Evolutionary conservation across 169 alveolate genomes (phyloP), one percentile per base, ranked within the genome.

Genomic region (Blepharisma undulans): DNA sequence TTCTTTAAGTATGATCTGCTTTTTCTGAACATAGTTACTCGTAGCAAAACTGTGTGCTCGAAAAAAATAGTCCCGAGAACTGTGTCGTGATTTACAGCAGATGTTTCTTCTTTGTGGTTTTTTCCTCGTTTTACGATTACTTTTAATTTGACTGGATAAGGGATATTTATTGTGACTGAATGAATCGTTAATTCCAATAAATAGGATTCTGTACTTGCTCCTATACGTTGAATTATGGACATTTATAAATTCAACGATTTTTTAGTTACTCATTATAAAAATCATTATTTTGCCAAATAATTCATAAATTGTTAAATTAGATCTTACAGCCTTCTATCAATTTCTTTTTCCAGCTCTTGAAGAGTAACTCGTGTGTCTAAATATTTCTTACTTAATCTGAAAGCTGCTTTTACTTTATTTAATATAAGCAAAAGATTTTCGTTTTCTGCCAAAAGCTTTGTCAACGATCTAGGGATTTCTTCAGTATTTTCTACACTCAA

Each of bases 381-480:
- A 48, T 48, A 48, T 48, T 48, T 48, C 66, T 48, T 48, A 48
- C 80, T 29, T 74, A 82, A 30, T 10, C 36, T 82, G 30, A 82
- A 82, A 4, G 34, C 36, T 60, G 33, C 60, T 60, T 82, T 82
- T 22, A 82, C 74, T 60, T 82, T 82, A 4, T 48, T 59, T 36
- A 82, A 22, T 21, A 82, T 60, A n/a, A 36, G 22, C 78, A 48
- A 32, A 36, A 36, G 78, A 21, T 48, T 22, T 33, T 82, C 89
- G n/a, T 82, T 82, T 82, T 82, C 89, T 22, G 48, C 89, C 36
- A 82, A 10, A 22, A 82, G 30, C n/a, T 82, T 82, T 22, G 74
- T n/a, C 22, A 86, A 61, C 8, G 66, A n/a, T 72, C 66, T 86
- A 12, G 71, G 80, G 22, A 86, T 86, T 3, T 86, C 91, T 36